Evolutionary conservation across 768 basidiomycete genomes (phyloP), one percentile per base, ranked within the genome.

Genomic region (Clitopilus hobsonii): DNA sequence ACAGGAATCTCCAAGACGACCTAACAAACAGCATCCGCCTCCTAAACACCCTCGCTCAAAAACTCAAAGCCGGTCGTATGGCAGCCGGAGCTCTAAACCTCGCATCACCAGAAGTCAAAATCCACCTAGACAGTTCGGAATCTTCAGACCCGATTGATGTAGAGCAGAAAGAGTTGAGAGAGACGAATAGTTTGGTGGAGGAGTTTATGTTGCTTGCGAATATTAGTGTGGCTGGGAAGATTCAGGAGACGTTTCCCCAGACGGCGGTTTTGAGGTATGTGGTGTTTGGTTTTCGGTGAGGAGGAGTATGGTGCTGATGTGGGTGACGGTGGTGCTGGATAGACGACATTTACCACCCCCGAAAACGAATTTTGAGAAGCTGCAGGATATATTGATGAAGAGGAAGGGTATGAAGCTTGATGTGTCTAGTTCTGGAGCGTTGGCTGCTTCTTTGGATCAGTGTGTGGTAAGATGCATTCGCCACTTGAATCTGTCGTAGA

Each of bases 121-220:
- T 99, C 58, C 87, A 98, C 61, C 77, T 98, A 14, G 92, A 97
- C 64, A 92, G 89, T 60, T 78, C 94, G 1, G 97, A 98, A 68
- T 91, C 90, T 0, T 89, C 93, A 1, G 94, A 97, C 60, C 96
- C 96, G 0, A 91, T 98, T 58, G 96, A 98, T 58, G 95, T 99
- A 8, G 94, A 98, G 71, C 94, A 95, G 67, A 98, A 98, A 68
- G 88, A 92, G 63, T 67, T 90, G 65, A 74, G 82, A 25, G 95
- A 98, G 72, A 99, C 97, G 7, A 98, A 98, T 66, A 94, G 91
- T 59, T 74, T 98, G 6, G 97, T 98, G 1, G 97, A 99, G 69
- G 97, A 98, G 69, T 98, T 99, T 72, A 99, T 99, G 97, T 74
- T 99, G 59, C 84, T 99, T 56, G 96, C 97, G 5, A 99, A 98